Evolutionary conservation across 1,284 basidiomycete species (phyloP), one percentile per base, ranked within the genome.

Genomic region (Puccinia brachypodii): DNA sequence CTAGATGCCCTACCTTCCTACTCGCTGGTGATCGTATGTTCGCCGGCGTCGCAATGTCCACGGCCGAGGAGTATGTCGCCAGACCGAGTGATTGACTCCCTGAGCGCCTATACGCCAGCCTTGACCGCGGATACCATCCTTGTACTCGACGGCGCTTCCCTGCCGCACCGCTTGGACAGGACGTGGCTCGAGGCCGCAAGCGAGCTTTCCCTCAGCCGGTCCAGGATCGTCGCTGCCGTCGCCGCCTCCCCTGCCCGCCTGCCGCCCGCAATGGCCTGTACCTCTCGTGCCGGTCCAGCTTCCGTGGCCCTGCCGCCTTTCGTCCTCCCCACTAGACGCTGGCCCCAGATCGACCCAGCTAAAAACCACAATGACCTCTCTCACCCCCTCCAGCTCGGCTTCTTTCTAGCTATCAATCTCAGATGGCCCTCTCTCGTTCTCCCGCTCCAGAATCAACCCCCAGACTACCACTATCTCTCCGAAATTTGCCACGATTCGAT

Each of bases 401-500:
- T 73, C 71, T 19, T 53, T 36, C 53, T 73, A 1, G 53, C 44
- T 19, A 73, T 19, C 1, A 50, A 25, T 9, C 53, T 73, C 47
- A 56, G 16, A 53, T 73, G 44, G 47, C 47, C 44, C 14, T 33
- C 71, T 4, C 53, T 73, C 44, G n/a, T 73, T 40, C 28, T 53
- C 44, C 53, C 53, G 11, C 71, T 56, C 47, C 3, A 73, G 14
- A 50, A 73, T 14, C 42, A 28, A 1, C n/a, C 33, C 14, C 33
- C 44, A 31, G 22, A 68, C 36, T 25, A 68, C 31, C 19, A 68
- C 22, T n/a, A 68, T 68, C 22, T 68, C 64, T 42, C 71, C 11
- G 22, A 73, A 73, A 53, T 73, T 25, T 73, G 71, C 19, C 71
- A 73, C 33, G 16, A 53, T 4, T 50, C 53, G 0, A 50, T 73